Evolutionary conservation across 345 rosid species (phyloP), one percentile per base, ranked within the genome.

Genomic region (Eucalyptus erythrocorys): DNA sequence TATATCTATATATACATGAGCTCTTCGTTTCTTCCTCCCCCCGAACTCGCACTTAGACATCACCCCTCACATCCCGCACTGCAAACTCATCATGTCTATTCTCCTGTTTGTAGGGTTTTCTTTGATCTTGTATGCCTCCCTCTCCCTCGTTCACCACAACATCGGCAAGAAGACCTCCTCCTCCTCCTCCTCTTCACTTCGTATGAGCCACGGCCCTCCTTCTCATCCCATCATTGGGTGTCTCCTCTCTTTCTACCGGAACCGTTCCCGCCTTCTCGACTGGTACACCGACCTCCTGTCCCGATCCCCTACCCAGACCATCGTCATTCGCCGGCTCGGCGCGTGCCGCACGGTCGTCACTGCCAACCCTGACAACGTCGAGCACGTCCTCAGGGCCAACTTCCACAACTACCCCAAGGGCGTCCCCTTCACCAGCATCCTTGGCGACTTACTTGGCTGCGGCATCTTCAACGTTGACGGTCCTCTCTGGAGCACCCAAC

Each of bases 371-470:
- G 89, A 90, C 40, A 97, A 97, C 91, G 99, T 97, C 1, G 95
- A 96, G 93, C 93, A 97, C 89, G 92, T 97, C 49, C 98, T 97
- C 87, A 95, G 92, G 88, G 93, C 98, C 48, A 97, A 96, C 93
- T 97, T 97, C 91, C 92, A 88, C 68, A 97, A 96, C 93, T 97
- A 91, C 92, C 99, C 99, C 7, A 97, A 96, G 88, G 99, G 98
- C 66, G 93, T 93, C 92, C 98, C 98, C 84, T 97, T 97, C 88
- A 97, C 98, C 13, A 97, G 94, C 48, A 94, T 95, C 87, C 97
- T 97, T 0, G 96, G 96, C 32, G 98, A 96, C 88, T 95, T 96
- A 85, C 95, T 97, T 40, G 98, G 99, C 34, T 89, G 87, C 55
- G 97, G 98, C 9, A 94, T 97, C 86, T 96, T 96, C 89, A 94